These are phyloP conservation scores for Yamadazyma nakazawae DNA, from an alignment of 805 yeast species.

Conservation along the genomic window DNA sequence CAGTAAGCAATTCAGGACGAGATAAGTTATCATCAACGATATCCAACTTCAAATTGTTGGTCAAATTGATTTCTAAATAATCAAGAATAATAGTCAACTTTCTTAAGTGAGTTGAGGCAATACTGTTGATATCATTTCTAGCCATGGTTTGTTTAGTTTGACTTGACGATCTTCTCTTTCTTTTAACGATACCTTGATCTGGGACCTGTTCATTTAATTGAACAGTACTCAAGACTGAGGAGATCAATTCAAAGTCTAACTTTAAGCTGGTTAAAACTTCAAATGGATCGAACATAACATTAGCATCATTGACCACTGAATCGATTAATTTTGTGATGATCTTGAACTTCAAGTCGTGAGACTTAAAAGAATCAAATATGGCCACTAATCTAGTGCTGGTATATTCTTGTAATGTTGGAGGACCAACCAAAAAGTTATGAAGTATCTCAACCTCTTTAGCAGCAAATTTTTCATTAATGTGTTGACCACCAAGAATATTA, in stretches of 20 bases:
- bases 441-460: conserved; percentile 58
- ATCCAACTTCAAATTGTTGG: conserved; percentile 21
- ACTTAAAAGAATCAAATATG: conserved; percentile 53
- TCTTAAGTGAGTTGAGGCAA: conserved; percentile 76
- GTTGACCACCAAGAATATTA: conserved; percentile 49
- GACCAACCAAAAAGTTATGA: conserved; percentile 43
- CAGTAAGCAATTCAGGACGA: conserved; percentile 46
- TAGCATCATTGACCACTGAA: conserved; percentile 33
- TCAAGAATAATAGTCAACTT: conserved; percentile 79
- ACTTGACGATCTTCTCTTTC: conserved; percentile 79
- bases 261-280: conserved; percentile 53
- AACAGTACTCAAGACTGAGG: conserved; percentile 55
- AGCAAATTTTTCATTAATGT: conserved; percentile 49
- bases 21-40: conserved; percentile 18
- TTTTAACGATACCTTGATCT: conserved; percentile 57
- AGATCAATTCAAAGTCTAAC: conserved; percentile 55
- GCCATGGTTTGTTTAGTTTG: conserved; percentile 73
- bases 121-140: conserved; percentile 61
- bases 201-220: conserved; percentile 50
- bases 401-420: conserved; percentile 36
- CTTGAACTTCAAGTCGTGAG: conserved; percentile 52
- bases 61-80: conserved; percentile 56
- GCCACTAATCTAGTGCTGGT: conserved; percentile 51
- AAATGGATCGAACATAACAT: conserved; percentile 32
- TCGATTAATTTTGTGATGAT: conserved; percentile 49